Evolutionary conservation across 2,329 filamentous ascomycete genomes (phyloP), one percentile per base, ranked within the genome.

Genomic region (Domatiomyces globalis): DNA sequence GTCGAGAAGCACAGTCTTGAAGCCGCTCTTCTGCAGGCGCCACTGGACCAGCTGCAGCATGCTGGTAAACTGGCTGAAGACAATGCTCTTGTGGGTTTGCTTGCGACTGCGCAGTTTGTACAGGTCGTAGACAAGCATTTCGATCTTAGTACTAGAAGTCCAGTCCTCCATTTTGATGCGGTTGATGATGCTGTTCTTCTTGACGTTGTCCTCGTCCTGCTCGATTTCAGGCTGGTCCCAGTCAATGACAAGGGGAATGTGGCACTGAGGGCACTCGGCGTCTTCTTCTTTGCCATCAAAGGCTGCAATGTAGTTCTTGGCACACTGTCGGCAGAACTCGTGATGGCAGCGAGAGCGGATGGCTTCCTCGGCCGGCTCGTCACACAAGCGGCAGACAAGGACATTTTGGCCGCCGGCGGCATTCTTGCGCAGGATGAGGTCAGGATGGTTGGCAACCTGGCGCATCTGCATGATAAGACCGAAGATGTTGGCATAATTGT

Each of bases 381-480:
- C 92, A 66, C 92, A 98, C 61, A 98, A 92, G 67, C 86, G 86
- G 69, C 90, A 96, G 43, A 95, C 82, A 36, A 95, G 73, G 10
- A 95, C 76, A 57, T 96, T 95, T 67, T 95, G 87, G 1, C 89
- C 89, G 49, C 85, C 86, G 59, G 88, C 81, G 2, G 77, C 78
- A 56, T 90, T 80, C 70, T 92, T 95, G 71, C 90, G 94, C 55
- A 96, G 70, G 47, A 98, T 85, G 36, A 98, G 70, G 69, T 98
- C 92, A 0, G 92, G 92, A 64, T 98, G 92, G 59, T 98, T 92
- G 6, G 92, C 88, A 22, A 95, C 87, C 70, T 98, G 92, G 51
- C 92, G 84, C 90, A 98, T 96, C 67, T 95, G 89, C 87, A 96
- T 96, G 63, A 98, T 95, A 51, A 98, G 77, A 63, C 89, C 90